Base-by-base conservation (phyloP, 2,329 filamentous ascomycete species). In the Cladophialophora carrionii region DNA sequence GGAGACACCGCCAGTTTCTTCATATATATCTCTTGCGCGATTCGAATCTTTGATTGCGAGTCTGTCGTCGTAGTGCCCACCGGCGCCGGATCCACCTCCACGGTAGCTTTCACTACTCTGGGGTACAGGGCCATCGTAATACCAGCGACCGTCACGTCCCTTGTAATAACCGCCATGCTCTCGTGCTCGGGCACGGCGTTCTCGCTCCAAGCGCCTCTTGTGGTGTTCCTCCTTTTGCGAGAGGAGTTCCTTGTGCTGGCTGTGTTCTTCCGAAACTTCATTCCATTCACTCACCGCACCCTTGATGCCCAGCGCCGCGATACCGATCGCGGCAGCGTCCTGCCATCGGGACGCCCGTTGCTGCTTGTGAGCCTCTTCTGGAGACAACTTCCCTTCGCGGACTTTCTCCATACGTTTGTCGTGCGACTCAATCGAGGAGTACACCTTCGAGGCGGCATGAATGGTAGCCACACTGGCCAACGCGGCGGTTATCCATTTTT, bases 261-360 rank as follows among this genome's bases (percentile, higher is more conserved):
- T 82, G 67, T 85, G 81, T 74, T 88, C 83, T 75, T 88, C 83
- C 63, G 85, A 84, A 76, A 87, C 87, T 73, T 89, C 85, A 75
- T 88, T 87, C 85, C 88, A 89, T 74, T 89, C 87, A 4, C 80
- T 81, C 72, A 86, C 82, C 9, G 87, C 87, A 62, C 84, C 84
- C 75, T 88, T 88, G 79, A 90, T 87, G 74, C 88, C 87, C 57
- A 89, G 79, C n/a, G 86, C 87, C 26, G 87, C 87, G 71, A 90
- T 85, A 68, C 87, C 87, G 34, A 90, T 81, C 66, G 85, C 86
- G 14, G 87, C 85, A 26, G 83, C 85, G 76, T 90, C 87, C 73
- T 87, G 83, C 56, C 88, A 77, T 76, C 85, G 84, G 57, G 85
- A 85, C 74, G 88, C 88, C 24, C 83, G 82, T 68, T 86, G 85